These are phyloP conservation scores for Dactylonectria macrodidyma DNA, from an alignment of 2,329 filamentous ascomycete species.

Conservation along the genomic window DNA sequence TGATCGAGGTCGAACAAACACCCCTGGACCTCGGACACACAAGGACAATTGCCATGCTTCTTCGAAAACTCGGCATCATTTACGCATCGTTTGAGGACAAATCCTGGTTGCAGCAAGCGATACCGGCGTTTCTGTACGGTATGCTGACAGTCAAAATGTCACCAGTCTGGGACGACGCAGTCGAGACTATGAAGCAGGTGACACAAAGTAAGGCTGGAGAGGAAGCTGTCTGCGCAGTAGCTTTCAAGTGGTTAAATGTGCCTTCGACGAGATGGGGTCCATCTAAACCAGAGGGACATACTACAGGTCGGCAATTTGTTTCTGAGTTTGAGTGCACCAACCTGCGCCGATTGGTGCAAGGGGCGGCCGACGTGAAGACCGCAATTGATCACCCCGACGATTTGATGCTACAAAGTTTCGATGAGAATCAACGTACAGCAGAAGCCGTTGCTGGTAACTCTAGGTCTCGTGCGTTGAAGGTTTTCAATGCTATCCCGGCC, in stretches of 20 bases:
- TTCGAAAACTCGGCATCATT: slow-evolving; percentile 79
- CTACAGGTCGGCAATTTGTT: slow-evolving; percentile 57
- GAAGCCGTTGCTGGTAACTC: slow-evolving; percentile 69
- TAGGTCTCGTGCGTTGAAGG: slow-evolving; percentile 83
- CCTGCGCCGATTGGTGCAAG: slow-evolving; percentile 70
- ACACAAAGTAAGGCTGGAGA: slow-evolving; percentile 80
- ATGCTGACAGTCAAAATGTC: slow-evolving; percentile 88
- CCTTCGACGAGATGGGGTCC: slow-evolving; percentile 70
- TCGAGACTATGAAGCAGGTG: slow-evolving; percentile 82
- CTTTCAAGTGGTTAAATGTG: slow-evolving; percentile 82
- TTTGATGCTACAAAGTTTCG: slow-evolving; percentile 75
- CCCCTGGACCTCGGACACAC: slow-evolving; percentile 83
- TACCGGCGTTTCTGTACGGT: slow-evolving; percentile 90
- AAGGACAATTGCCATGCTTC: slow-evolving; percentile 85
- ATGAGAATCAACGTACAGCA: slow-evolving; percentile 72
- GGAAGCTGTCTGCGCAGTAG: slow-evolving; percentile 77
- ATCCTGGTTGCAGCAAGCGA: slow-evolving; percentile 77
- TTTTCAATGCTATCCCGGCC: slow-evolving; percentile 80
- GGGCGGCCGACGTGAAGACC: slow-evolving; percentile 66
- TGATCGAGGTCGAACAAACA: slow-evolving; percentile 85
- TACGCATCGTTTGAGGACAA: slow-evolving; percentile 74
- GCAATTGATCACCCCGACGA: slow-evolving; percentile 68
- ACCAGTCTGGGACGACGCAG: slow-evolving; percentile 89
- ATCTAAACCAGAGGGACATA: slow-evolving; percentile 53
- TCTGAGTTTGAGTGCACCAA: slow-evolving; percentile 92